phyloP scores from a whole-genome alignment of 306 rosid species.

The Fagus sylvatica region DNA sequence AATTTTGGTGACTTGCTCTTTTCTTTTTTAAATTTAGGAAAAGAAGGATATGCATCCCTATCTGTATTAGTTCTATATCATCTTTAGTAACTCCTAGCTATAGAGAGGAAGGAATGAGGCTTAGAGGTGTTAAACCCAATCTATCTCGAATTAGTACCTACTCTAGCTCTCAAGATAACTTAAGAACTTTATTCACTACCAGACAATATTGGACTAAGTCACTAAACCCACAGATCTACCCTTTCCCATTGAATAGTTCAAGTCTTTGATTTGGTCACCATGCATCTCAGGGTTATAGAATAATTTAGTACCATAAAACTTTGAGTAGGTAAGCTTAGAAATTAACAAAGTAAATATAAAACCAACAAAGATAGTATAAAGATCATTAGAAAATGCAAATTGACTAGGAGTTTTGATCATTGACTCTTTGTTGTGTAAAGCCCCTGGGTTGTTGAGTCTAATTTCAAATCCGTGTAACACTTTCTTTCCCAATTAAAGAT shows the following conservation, averaged over 20 bases:
- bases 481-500: background rate
- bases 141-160: too few relatives aligned
- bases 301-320: too few relatives aligned
- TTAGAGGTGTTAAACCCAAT: too few relatives aligned
- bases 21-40: too few relatives aligned
- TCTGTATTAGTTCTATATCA: too few relatives aligned
- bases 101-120: too few relatives aligned
- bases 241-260: background rate
- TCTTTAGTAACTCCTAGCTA: too few relatives aligned
- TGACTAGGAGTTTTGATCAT: background rate
- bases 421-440: background rate
- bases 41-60: too few relatives aligned
- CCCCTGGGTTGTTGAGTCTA: background rate
- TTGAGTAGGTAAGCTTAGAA: background rate
- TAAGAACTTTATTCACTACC: background rate
- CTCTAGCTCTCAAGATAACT: too few relatives aligned
- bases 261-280: background rate
- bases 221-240: background rate
- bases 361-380: background rate
- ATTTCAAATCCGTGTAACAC: background rate
- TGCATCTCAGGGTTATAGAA: background rate
- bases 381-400: background rate
- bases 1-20: too few relatives aligned
- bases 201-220: background rate
- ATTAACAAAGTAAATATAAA: background rate